These are phyloP conservation scores for Corynespora cassiicola DNA, from an alignment of 2,329 filamentous ascomycete genomes.

Conservation along the genomic window DNA sequence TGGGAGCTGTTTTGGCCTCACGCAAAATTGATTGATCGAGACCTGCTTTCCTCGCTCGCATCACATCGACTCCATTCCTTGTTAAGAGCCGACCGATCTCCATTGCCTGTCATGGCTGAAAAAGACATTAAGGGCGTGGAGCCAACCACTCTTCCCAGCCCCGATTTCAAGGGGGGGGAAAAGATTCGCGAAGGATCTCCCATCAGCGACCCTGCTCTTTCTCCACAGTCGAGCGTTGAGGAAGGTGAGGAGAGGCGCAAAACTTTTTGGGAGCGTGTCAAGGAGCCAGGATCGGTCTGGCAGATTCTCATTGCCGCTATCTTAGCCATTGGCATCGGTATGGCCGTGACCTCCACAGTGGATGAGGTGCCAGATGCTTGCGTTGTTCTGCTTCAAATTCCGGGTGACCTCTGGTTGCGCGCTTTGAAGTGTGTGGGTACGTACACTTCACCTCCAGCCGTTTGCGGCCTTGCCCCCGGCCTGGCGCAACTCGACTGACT, in stretches of 20 bases:
- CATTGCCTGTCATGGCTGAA: conserved; percentile 21
- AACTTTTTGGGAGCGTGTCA: conserved; percentile 46
- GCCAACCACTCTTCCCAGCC: too few relatives aligned
- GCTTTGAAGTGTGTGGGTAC: conserved; percentile 57
- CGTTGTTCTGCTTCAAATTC: conserved; percentile 54
- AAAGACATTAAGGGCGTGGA: too few relatives aligned
- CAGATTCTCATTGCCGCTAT: conserved; percentile 59
- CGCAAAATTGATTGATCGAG: conserved; percentile 1
- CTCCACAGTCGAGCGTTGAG: conserved; percentile 18
- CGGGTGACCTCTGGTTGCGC: conserved; percentile 59
- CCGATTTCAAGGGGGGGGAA: conserved; percentile 18
- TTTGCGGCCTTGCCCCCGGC: too few relatives aligned
- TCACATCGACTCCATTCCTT: background rate
- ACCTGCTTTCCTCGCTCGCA: conserved; percentile 1
- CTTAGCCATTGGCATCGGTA: conserved; percentile 58
- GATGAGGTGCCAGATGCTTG: conserved; percentile 53
- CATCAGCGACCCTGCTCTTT: conserved; percentile 12
- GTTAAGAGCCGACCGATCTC: background rate
- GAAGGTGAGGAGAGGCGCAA: conserved; percentile 22
- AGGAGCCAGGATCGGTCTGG: conserved; percentile 53
- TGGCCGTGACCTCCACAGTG: conserved; percentile 53
- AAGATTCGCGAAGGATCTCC: conserved; percentile 16
- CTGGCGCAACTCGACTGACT: too few relatives aligned
- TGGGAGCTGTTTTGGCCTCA: conserved; percentile 9
- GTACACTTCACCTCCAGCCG: too few relatives aligned